Evolutionary conservation across 2,329 filamentous ascomycete species (phyloP).

Genomic region (Ceratocystis ficicola): DNA sequence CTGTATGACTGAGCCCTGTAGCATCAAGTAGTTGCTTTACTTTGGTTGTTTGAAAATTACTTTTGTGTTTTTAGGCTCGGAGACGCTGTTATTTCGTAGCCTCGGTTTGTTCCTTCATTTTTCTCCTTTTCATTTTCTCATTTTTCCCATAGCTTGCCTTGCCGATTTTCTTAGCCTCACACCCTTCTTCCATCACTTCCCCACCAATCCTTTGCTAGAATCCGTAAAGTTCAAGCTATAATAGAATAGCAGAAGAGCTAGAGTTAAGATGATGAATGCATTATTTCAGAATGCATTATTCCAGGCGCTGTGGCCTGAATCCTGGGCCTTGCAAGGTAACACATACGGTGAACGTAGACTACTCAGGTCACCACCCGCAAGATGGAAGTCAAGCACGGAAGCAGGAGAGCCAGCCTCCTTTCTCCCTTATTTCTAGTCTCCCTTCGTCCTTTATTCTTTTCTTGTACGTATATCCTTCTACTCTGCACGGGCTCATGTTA

Average conservation of each 20-base stretch:
- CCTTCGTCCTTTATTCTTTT: neutral
- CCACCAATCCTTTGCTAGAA: neutral
- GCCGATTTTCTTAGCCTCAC: neutral
- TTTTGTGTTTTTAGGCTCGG: too few species aligned
- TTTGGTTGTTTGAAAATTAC: neutral
- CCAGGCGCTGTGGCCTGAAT: neutral
- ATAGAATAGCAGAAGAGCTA: neutral
- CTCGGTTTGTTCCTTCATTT: neutral
- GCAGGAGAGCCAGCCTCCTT: neutral
- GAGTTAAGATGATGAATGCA: neutral
- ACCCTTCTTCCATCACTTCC: neutral
- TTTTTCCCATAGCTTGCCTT: neutral
- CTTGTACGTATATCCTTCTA: neutral
- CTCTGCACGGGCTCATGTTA: too few species aligned
- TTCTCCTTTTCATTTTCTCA: neutral
- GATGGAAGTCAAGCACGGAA: too few species aligned
- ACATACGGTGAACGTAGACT: neutral
- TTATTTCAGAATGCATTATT: neutral
- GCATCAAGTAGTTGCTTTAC: neutral
- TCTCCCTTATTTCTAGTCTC: neutral
- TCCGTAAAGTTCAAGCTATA: neutral
- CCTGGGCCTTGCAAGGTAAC: neutral
- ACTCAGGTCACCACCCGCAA: too few species aligned
- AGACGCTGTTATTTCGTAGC: neutral
- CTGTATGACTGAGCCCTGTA: neutral